phyloP scores from a whole-genome alignment of 106 monocot species.

The Dendrobium chrysotoxum region DNA sequence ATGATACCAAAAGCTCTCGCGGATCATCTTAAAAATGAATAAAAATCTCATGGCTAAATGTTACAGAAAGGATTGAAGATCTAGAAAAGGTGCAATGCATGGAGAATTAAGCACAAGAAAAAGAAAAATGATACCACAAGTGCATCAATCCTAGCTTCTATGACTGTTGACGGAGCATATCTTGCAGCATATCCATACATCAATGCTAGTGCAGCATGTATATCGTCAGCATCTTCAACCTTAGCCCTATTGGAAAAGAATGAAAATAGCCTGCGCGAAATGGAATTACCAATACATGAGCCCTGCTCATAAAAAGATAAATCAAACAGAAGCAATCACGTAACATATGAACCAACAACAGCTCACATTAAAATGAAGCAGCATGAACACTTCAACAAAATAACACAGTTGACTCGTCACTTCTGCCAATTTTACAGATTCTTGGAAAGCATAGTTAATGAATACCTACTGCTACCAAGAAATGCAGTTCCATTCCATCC shows the following conservation, averaged over 20 bases:
- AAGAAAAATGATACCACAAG: slow-evolving; percentile 72
- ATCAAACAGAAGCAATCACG: neutral
- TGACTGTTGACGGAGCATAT: slow-evolving; percentile 95
- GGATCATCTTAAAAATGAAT: neutral
- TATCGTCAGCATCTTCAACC: slow-evolving; percentile 80
- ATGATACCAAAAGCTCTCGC: neutral
- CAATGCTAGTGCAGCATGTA: slow-evolving; percentile 91
- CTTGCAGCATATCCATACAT: slow-evolving; percentile 99
- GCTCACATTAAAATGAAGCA: neutral
- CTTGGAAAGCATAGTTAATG: neutral
- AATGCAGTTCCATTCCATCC: neutral
- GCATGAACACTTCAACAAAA: neutral
- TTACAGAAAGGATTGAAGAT: neutral
- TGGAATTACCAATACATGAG: neutral
- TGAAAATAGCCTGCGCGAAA: slow-evolving; percentile 64
- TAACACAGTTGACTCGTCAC: too few relatives aligned
- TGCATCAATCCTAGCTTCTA: slow-evolving; percentile 98
- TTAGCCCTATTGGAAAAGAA: slow-evolving; percentile 58
- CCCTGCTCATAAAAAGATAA: neutral
- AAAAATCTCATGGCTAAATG: neutral
- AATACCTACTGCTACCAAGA: neutral
- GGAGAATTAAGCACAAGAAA: neutral
- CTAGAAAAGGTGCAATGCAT: neutral
- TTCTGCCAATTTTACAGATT: too few relatives aligned
- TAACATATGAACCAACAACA: neutral